Evolutionary conservation across 192 early-diverging fungal genomes (phyloP).

Genomic region (Martensiomyces pterosporus): DNA sequence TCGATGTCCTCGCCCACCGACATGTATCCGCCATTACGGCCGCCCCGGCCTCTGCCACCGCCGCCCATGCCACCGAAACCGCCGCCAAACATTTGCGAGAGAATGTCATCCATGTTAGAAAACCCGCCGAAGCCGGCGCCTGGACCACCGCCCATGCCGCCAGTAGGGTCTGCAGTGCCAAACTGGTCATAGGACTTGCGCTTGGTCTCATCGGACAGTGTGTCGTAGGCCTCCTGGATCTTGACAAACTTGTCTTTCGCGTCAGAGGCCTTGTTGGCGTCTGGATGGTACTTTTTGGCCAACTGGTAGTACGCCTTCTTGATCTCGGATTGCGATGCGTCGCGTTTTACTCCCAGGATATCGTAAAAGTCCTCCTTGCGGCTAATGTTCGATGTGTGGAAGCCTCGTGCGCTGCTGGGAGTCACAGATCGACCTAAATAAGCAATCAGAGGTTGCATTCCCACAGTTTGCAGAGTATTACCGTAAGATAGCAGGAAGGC

Average conservation of each 20-base stretch:
- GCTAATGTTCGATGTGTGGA: constrained; percentile 22
- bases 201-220: constrained; percentile 89
- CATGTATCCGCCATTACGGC: constrained; percentile 28
- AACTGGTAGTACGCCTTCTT: constrained; percentile 97
- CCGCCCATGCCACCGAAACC: constrained; percentile 50
- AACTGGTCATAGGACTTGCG: constrained; percentile 89
- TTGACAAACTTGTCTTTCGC: constrained; percentile 97
- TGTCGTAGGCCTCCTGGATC: constrained; percentile 97
- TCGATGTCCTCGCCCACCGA: constrained; percentile 64
- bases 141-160: constrained; percentile 39
- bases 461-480: no score
- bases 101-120: constrained; percentile 58
- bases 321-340: constrained; percentile 78
- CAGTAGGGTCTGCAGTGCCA: constrained; percentile 58
- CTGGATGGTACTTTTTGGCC: constrained; percentile 96
- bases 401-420: constrained; percentile 12
- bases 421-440: no score
- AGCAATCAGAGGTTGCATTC: no score
- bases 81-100: constrained; percentile 73
- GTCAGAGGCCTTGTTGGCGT: constrained; percentile 88
- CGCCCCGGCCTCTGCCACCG: constrained; percentile 35
- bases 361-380: constrained; percentile 71
- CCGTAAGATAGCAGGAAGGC: no score
- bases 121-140: constrained; percentile 53
- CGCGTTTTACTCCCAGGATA: constrained; percentile 76